Evolutionary conservation across 139 green algal species (phyloP).

Genomic region (Microglena sp.): DNA sequence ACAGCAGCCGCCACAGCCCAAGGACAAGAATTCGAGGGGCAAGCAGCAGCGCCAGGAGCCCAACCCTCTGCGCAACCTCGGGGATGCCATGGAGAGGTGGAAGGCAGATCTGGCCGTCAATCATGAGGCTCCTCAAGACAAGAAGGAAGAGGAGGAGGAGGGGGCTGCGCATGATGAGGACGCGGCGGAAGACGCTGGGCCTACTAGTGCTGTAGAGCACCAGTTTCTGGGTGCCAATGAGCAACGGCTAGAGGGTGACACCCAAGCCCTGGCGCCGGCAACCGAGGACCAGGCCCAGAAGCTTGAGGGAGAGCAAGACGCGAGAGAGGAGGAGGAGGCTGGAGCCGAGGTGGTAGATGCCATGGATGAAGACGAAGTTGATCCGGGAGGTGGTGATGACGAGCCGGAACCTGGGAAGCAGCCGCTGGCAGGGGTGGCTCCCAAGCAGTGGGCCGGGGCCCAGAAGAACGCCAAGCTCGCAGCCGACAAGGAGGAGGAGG

Average conservation of each 20-base stretch:
- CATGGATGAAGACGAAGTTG: conserved; percentile 12
- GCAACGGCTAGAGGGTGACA: conserved; percentile 18
- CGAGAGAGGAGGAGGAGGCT: conserved; percentile 4
- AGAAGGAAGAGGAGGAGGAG: conserved; percentile 25
- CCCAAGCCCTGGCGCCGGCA: conserved; percentile 59
- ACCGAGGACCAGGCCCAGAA: conserved; percentile 81
- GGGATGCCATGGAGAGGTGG: conserved; percentile 71
- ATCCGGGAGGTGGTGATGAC: background rate
- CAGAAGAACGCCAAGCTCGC: background rate
- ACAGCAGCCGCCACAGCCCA: conserved; percentile 19
- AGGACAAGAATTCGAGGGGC: conserved; percentile 9
- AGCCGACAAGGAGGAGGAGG: conserved; percentile 7
- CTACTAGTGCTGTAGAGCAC: conserved; percentile 32
- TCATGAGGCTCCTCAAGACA: conserved; percentile 36
- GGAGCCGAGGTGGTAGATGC: conserved; percentile 16
- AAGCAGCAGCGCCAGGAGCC: conserved; percentile 33
- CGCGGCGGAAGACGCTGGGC: conserved; percentile 18
- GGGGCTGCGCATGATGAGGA: conserved; percentile 12
- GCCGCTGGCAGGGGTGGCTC: conserved; percentile 2
- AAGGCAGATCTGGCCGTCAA: conserved; percentile 48
- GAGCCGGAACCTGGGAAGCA: background rate
- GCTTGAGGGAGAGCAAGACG: conserved; percentile 3
- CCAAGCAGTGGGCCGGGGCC: conserved; percentile 1
- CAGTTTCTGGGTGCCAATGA: conserved; percentile 46
- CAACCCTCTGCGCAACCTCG: conserved; percentile 64